Evolutionary conservation across 805 yeast genomes (phyloP).

Genomic region (Wickerhamiella occidentalis): DNA sequence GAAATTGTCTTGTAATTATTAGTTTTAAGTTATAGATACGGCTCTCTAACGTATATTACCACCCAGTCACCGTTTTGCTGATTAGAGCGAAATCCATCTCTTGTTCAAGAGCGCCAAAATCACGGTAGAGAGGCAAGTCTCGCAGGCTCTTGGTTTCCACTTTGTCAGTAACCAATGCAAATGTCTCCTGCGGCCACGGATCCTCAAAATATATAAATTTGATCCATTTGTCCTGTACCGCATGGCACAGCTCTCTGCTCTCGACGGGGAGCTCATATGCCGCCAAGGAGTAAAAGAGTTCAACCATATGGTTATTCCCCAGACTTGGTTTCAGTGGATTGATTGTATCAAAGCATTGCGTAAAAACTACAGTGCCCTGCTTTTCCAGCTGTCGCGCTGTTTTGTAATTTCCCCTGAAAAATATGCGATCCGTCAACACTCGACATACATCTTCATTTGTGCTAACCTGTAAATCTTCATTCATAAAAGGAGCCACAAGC

Average conservation of each 20-base stretch:
- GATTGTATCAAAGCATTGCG: conserved; percentile 25
- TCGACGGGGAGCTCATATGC: conserved; percentile 20
- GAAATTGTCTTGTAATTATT: conserved; percentile 11
- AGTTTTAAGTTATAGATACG: no score
- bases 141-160: not conserved
- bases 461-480: conserved; percentile 7
- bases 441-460: conserved; percentile 15
- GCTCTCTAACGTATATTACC: no score
- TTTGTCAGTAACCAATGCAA: not conserved
- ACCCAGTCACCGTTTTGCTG: not conserved
- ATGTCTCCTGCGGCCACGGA: conserved; percentile 21
- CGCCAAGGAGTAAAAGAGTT: conserved; percentile 25
- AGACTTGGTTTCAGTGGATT: conserved; percentile 23
- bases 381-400: conserved; percentile 9
- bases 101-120: not conserved
- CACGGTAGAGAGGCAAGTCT: not conserved
- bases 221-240: conserved; percentile 23
- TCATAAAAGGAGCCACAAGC: not conserved
- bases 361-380: conserved; percentile 17
- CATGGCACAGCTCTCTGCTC: conserved; percentile 15
- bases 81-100: not conserved
- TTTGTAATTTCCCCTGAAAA: conserved; percentile 16
- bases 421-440: conserved; percentile 17
- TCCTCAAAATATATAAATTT: conserved; percentile 21
- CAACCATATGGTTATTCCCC: conserved; percentile 29